Percentiles rank a stretch among this genome's conserved stretches.
Conservation (phyloP, 495 filamentous ascomycete species). For the Tuber borchii region DNA sequence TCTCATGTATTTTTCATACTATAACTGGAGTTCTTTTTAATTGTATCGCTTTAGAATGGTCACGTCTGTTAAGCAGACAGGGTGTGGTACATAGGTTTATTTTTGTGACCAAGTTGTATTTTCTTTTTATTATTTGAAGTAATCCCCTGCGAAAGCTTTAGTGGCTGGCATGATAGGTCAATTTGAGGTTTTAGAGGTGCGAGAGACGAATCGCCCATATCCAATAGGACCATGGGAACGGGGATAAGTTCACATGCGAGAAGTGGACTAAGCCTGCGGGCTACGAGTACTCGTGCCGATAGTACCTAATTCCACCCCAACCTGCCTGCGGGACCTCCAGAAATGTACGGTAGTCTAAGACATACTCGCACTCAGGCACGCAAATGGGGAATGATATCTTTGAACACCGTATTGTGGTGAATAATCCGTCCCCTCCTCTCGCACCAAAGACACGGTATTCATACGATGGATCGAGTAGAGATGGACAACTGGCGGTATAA, state of each 20-base stretch:
- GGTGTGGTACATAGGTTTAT: not conserved
- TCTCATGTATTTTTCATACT: slow-evolving; percentile 8
- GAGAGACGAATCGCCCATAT: not conserved
- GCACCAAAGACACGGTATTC: not conserved
- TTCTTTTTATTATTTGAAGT: not conserved
- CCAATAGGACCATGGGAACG: not conserved
- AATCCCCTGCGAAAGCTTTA: not conserved
- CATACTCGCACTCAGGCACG: not conserved
- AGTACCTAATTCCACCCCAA: not conserved
- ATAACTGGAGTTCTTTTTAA: not conserved
- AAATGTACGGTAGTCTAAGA: not conserved
- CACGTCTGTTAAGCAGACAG: not conserved
- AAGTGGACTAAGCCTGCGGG: not conserved
- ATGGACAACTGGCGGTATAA: too few relatives aligned
- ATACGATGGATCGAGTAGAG: not conserved
- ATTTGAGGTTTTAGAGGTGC: not conserved
- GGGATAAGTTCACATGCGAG: not conserved
- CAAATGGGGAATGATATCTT: not conserved
- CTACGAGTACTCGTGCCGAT: not conserved
- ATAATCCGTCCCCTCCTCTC: not conserved
- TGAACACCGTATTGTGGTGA: not conserved
- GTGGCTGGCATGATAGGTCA: slow-evolving; percentile 2
- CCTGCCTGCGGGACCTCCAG: not conserved
- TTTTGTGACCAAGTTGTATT: not conserved
- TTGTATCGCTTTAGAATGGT: slow-evolving; percentile 7